Conservation (phyloP, 2,329 filamentous ascomycete species). For the Fusarium paranaense region DNA sequence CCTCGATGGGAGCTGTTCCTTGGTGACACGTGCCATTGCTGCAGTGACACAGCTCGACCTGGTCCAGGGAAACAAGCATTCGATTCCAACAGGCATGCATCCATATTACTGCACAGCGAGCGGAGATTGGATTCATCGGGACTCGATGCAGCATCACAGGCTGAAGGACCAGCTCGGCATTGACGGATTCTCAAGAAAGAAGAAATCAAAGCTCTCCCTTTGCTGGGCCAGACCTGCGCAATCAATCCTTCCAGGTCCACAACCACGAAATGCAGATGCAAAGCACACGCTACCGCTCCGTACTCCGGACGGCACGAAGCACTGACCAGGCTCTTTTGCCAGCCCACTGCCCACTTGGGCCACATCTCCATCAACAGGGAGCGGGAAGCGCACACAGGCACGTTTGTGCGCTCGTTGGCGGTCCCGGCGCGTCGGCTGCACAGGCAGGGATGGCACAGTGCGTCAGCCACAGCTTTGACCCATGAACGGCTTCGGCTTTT, state of each 20-base stretch:
- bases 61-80: not conserved
- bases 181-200: not conserved
- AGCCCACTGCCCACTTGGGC: constrained; percentile 23
- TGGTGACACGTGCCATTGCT: constrained; percentile 24
- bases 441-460: constrained; percentile 35
- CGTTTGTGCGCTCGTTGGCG: constrained; percentile 30
- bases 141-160: not conserved
- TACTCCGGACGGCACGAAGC: constrained; percentile 11
- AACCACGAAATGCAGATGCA: constrained; percentile 3
- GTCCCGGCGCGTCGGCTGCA: constrained; percentile 29
- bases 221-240: not conserved
- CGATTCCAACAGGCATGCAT: not conserved
- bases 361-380: constrained; percentile 39
- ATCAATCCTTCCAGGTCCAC: not conserved
- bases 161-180: not conserved
- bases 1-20: constrained; percentile 8
- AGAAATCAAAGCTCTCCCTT: not conserved
- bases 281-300: constrained; percentile 19
- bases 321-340: constrained; percentile 12
- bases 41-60: constrained; percentile 4
- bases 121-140: not conserved
- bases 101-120: not conserved
- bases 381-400: constrained; percentile 44
- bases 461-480: constrained; percentile 26
- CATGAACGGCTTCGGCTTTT: constrained; percentile 30